These are phyloP conservation scores for Sclerotiophoma versabilis DNA, from an alignment of 2,329 filamentous ascomycete genomes.

Conservation along the genomic window DNA sequence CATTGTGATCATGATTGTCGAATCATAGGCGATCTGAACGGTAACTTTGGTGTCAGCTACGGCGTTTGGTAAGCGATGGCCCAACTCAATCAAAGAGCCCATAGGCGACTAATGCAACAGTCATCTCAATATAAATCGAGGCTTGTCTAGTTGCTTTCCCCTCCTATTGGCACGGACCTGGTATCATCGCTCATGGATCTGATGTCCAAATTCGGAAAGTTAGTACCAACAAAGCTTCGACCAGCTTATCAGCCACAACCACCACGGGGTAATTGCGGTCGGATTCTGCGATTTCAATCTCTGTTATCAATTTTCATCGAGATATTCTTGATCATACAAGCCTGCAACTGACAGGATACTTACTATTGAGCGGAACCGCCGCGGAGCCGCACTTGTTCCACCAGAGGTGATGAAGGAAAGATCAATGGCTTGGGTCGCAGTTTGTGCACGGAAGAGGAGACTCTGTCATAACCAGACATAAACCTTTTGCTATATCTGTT, in stretches of 20 bases:
- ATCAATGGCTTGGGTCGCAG: neutral
- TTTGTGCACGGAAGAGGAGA: neutral
- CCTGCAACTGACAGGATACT: neutral
- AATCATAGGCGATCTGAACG: constrained; percentile 14
- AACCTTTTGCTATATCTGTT: neutral
- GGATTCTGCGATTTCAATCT: constrained; percentile 23
- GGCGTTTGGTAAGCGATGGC: constrained; percentile 18
- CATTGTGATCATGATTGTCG: constrained; percentile 36
- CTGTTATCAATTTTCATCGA: constrained; percentile 22
- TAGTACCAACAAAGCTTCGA: constrained; percentile 22
- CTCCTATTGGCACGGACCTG: constrained; percentile 36
- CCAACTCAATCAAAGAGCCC: constrained; percentile 22
- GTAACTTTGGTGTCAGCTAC: constrained; percentile 15
- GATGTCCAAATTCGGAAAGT: constrained; percentile 40
- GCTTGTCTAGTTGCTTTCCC: constrained; percentile 34
- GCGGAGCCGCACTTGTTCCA: neutral
- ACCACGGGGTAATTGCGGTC: constrained; percentile 19
- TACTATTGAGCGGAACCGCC: constrained; percentile 6
- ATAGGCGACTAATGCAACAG: constrained; percentile 19
- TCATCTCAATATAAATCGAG: constrained; percentile 33
- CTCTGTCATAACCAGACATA: neutral
- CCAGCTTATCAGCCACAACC: constrained; percentile 26
- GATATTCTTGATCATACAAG: constrained; percentile 7
- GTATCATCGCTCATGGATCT: constrained; percentile 31
- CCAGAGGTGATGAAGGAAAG: neutral